Conservation (phyloP, 2,329 filamentous ascomycete species). For the Meredithiella fracta region DNA sequence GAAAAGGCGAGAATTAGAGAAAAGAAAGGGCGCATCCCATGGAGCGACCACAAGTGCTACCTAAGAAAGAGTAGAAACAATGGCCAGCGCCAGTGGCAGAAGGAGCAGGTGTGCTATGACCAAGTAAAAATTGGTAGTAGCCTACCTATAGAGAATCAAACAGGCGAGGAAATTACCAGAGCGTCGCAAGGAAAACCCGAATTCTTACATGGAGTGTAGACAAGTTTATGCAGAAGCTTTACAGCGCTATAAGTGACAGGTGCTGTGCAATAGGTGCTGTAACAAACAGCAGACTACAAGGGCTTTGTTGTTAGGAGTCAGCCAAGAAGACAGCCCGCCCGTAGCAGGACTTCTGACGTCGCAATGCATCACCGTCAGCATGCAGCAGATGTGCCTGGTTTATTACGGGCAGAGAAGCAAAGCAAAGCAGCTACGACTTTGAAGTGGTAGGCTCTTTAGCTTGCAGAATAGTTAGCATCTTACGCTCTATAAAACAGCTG, state of each 20-base stretch:
- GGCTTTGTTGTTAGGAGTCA: too few species aligned
- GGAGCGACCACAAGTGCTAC: neutral
- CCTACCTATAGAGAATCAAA: too few species aligned
- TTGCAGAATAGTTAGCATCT: neutral
- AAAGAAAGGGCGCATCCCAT: constrained; percentile 1
- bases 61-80: neutral
- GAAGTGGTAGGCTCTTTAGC: neutral
- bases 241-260: neutral
- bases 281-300: neutral
- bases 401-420: too few species aligned
- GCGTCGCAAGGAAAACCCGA: neutral
- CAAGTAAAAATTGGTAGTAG: too few species aligned
- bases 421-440: neutral
- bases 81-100: too few species aligned
- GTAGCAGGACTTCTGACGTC: too few species aligned
- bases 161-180: neutral
- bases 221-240: neutral
- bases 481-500: neutral
- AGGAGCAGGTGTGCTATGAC: too few species aligned
- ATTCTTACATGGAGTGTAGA: neutral
- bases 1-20: constrained; percentile 1
- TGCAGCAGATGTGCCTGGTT: too few species aligned
- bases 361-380: too few species aligned
- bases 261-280: too few species aligned
- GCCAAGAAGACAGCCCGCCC: too few species aligned